Conservation (phyloP, 148 eudicot species). For the Heliosperma pusillum region DNA sequence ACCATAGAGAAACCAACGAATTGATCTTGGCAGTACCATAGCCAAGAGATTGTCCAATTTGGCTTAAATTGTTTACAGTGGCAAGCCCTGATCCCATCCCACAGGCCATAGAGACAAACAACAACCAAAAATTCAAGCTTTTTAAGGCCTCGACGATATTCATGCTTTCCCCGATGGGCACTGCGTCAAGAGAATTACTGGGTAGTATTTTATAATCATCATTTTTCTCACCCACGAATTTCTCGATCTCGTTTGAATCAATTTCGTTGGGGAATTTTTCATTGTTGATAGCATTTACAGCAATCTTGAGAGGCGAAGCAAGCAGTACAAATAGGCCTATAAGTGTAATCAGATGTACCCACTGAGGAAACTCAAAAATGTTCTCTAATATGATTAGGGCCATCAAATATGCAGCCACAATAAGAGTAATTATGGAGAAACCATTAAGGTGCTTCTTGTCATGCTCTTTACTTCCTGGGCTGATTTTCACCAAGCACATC, state of each 20-base stretch:
- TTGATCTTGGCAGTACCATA: slow-evolving; percentile 50
- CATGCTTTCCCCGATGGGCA: slow-evolving; percentile 33
- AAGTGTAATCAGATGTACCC: slow-evolving; percentile 41
- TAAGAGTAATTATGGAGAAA: too few species aligned
- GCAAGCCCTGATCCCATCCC: slow-evolving; percentile 95
- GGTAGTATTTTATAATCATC: slow-evolving; percentile 24
- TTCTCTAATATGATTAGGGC: too few species aligned
- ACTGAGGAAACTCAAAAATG: slow-evolving; percentile 3
- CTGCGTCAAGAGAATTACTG: slow-evolving; percentile 16
- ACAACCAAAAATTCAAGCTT: slow-evolving; percentile 72
- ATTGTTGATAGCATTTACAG: slow-evolving; percentile 44
- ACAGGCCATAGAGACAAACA: slow-evolving; percentile 77
- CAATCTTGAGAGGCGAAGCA: slow-evolving; percentile 50
- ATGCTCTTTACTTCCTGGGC: too few species aligned
- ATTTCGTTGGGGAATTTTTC: slow-evolving; percentile 27
- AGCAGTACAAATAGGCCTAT: slow-evolving; percentile 48
- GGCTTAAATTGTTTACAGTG: slow-evolving; percentile 83
- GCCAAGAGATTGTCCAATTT: slow-evolving; percentile 72
- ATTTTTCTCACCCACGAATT: slow-evolving; percentile 12
- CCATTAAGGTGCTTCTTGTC: too few species aligned
- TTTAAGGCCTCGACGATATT: slow-evolving; percentile 53
- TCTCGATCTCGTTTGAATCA: slow-evolving; percentile 19
- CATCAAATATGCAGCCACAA: too few species aligned
- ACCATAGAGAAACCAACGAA: slow-evolving; percentile 75
- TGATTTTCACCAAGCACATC: too few species aligned